A percentile compares a stretch with the other conserved stretches of the same genome.
These are phyloP conservation scores for Ramularia collo-cygni DNA, from an alignment of 2,329 filamentous ascomycete genomes.

Conservation along the genomic window DNA sequence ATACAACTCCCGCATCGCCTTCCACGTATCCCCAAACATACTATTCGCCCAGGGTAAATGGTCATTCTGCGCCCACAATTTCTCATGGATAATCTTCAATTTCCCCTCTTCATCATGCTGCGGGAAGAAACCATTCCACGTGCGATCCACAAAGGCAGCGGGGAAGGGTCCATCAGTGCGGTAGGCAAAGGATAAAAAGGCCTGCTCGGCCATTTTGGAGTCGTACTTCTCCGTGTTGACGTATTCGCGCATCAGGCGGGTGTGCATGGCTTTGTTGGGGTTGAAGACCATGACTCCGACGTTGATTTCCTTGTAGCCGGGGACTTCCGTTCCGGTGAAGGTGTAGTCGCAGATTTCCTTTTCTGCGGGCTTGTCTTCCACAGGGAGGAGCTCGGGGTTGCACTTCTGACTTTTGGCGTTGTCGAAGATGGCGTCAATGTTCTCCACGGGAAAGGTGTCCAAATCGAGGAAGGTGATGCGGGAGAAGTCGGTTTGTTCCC, in stretches of 20 bases:
- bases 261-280: slow-evolving; percentile 18
- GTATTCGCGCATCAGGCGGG: slow-evolving; percentile 12
- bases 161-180: slow-evolving; percentile 14
- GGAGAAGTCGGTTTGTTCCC: slow-evolving; percentile 80
- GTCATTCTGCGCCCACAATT: slow-evolving; percentile 14
- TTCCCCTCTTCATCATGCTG: slow-evolving; percentile 12
- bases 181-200: slow-evolving; percentile 16
- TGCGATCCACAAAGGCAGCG: slow-evolving; percentile 9
- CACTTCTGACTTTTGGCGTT: slow-evolving; percentile 11
- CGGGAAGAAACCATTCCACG: slow-evolving; percentile 19
- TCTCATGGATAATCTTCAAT: slow-evolving; percentile 19
- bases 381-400: slow-evolving; percentile 12
- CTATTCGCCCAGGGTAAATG: slow-evolving; percentile 11
- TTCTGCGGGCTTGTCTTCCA: slow-evolving; percentile 14
- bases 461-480: slow-evolving; percentile 91
- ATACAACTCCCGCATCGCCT: slow-evolving; percentile 15
- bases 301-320: slow-evolving; percentile 15
- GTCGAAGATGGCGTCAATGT: slow-evolving; percentile 20
- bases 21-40: slow-evolving; percentile 14
- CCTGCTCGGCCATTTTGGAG: slow-evolving; percentile 18
- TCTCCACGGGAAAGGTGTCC: slow-evolving; percentile 45
- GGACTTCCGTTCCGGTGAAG: slow-evolving; percentile 13
- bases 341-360: slow-evolving; percentile 16
- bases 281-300: slow-evolving; percentile 18
- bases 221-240: slow-evolving; percentile 14